Evolutionary conservation across 2,329 filamentous ascomycete species (phyloP).

Genomic region (Paraphoma chrysanthemicola): DNA sequence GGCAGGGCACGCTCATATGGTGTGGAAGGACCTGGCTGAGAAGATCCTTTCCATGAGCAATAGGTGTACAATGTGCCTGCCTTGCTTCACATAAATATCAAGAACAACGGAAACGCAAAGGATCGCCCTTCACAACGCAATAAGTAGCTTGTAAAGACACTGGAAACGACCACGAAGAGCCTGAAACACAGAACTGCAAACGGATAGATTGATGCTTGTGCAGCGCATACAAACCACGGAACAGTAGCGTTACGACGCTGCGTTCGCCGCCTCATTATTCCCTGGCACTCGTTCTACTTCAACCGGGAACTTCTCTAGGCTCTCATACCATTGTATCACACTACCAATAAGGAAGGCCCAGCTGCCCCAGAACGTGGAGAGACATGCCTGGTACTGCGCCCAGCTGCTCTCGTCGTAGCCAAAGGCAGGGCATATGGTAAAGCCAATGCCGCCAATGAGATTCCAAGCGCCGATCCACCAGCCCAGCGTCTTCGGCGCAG

Average conservation of each 20-base stretch:
- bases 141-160: no score
- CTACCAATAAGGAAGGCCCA: constrained; percentile 46
- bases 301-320: constrained; percentile 42
- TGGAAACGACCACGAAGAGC: neutral
- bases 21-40: no score
- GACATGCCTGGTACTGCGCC: constrained; percentile 41
- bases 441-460: constrained; percentile 67
- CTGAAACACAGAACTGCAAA: no score
- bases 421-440: constrained; percentile 56
- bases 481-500: constrained; percentile 63
- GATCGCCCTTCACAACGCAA: no score
- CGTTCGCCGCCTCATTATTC: neutral
- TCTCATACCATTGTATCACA: constrained; percentile 44
- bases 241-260: neutral
- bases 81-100: no score
- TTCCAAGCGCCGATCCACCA: constrained; percentile 75
- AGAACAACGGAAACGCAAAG: no score
- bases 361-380: constrained; percentile 44
- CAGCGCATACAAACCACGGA: no score
- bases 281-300: constrained; percentile 10
- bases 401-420: constrained; percentile 39
- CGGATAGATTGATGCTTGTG: neutral
- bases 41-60: no score
- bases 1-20: neutral
- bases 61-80: no score